Evolutionary conservation across 1,284 basidiomycete genomes (phyloP).

Genomic region (Papiliotrema fonsecae): DNA sequence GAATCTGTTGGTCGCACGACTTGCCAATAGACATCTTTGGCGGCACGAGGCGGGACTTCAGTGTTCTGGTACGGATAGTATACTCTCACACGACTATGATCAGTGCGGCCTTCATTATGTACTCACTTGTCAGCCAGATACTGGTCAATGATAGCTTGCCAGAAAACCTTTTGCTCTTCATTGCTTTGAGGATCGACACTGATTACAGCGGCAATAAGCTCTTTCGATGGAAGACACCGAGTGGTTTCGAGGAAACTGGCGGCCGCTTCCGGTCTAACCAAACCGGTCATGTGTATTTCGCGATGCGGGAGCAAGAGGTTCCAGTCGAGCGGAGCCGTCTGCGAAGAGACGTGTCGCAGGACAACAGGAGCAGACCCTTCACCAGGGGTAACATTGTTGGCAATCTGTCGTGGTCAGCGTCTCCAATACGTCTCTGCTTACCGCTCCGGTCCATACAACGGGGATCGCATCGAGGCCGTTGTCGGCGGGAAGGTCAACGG

Average conservation of each 20-base stretch:
- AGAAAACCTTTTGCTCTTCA: conserved; percentile 51
- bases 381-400: no score
- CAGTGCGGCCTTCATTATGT: no score
- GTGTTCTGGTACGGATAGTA: conserved; percentile 85
- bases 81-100: conserved; percentile 70
- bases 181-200: conserved; percentile 51
- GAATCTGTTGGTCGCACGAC: conserved; percentile 66
- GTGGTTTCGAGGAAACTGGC: conserved; percentile 69
- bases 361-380: no score
- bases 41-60: no score
- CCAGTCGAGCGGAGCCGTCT: conserved; percentile 12
- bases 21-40: conserved; percentile 81
- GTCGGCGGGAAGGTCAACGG: no score
- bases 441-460: conserved; percentile 31
- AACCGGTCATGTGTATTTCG: conserved; percentile 52
- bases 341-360: conserved; percentile 15
- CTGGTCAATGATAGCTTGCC: conserved; percentile 63
- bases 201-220: conserved; percentile 71
- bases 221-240: conserved; percentile 68
- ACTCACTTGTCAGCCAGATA: conserved; percentile 70
- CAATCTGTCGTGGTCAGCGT: no score
- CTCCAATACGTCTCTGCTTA: no score
- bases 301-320: conserved; percentile 26
- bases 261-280: conserved; percentile 69
- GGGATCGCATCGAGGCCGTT: no score